A percentile compares a stretch with the other conserved stretches of the same genome.
These are phyloP conservation scores for Astrocystis sublimbata DNA, from an alignment of 495 filamentous ascomycete species.

Conservation along the genomic window DNA sequence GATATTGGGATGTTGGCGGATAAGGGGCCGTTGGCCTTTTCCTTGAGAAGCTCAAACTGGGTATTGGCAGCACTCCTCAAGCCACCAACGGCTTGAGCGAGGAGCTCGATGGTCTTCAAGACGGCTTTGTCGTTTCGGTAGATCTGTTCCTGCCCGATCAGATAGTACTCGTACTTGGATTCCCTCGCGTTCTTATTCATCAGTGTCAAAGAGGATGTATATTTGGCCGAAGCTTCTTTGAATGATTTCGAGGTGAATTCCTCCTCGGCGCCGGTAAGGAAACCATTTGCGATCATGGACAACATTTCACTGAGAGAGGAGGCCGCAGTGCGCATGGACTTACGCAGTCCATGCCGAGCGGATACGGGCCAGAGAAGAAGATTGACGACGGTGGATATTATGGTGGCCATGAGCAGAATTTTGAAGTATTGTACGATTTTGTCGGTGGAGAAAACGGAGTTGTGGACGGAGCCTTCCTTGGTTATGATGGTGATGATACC, in stretches of 20 bases:
- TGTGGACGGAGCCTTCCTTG: constrained; percentile 86
- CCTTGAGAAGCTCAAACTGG: constrained; percentile 79
- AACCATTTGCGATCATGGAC: constrained; percentile 77
- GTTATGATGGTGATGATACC: constrained; percentile 90
- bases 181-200: constrained; percentile 82
- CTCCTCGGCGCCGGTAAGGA: constrained; percentile 80
- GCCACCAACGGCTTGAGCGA: constrained; percentile 89
- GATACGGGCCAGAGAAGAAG: constrained; percentile 79
- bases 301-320: constrained; percentile 79
- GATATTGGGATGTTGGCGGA: constrained; percentile 27
- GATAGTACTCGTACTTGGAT: constrained; percentile 86
- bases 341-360: constrained; percentile 71
- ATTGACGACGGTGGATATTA: constrained; percentile 72
- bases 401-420: constrained; percentile 85
- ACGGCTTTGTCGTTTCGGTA: constrained; percentile 79
- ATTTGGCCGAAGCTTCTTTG: constrained; percentile 62
- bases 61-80: constrained; percentile 85
- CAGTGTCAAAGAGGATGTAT: constrained; percentile 66
- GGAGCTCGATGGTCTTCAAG: constrained; percentile 79
- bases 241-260: constrained; percentile 67
- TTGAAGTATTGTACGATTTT: constrained; percentile 88
- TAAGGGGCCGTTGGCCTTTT: constrained; percentile 41
- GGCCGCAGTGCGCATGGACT: constrained; percentile 73
- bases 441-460: constrained; percentile 71
- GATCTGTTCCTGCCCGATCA: constrained; percentile 77